Evolutionary conservation across 257 asterid species (phyloP), one percentile per base, ranked within the genome.

Genomic region (Euphrasia confusa): DNA sequence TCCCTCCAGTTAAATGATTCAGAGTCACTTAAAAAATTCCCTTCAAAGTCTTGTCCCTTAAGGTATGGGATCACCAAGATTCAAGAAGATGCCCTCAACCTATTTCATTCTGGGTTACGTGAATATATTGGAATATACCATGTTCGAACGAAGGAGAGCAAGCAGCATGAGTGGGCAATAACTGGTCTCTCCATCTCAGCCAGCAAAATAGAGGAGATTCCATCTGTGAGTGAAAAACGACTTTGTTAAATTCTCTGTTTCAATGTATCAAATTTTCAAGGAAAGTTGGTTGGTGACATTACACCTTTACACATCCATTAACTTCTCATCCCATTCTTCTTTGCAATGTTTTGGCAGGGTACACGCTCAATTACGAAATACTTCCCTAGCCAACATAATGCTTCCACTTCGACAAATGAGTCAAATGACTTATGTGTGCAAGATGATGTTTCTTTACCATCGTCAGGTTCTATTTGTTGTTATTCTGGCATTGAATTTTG

Each of bases 171-270:
- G 47, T 92, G 98, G 98, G 88, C 93, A 59, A 83, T 92, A 72
- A 86, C 95, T 63, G 90, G 90, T 67, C 95, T 92, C 68, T 84
- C 98, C 5, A 72, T 92, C 71, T 77, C 95, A 33, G 98, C 98
- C 68, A 84, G 95, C 77, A 92, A 88, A 84, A 86, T 92, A 8
- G 80, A 77, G 64, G 81, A 64, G 57, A 80, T 81, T 63, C 95
- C 97, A 28, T 78, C 92, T 13, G 96, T 88, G 79, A 88, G 96
- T 81, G 52, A 48, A 59, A 49, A 33, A 30, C 7, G 47, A 40
- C 57, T 58, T 54, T 61, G 63, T 42, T 33, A 68, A 67, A 67
- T 21, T 21, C 61, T 61, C 56, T 10, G 58, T 18, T 61, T 58
- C 58, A 68, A 17, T 44, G 40, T 10, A 14, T 52, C 40, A 5